phyloP scores from a whole-genome alignment of 345 rosid species.

The Kandelia obovata region DNA sequence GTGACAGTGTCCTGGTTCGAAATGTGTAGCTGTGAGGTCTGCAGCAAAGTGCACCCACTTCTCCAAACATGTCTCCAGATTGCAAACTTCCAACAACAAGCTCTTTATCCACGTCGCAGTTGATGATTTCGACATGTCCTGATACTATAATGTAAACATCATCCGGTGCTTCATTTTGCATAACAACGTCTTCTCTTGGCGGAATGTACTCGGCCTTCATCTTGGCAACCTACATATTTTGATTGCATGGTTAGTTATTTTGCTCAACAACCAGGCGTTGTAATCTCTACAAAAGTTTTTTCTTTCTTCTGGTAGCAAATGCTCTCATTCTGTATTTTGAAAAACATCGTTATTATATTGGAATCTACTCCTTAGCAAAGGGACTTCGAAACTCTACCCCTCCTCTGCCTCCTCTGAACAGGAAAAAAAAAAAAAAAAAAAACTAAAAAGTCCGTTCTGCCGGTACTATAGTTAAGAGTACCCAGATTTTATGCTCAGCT shows the following conservation, averaged over 20 bases:
- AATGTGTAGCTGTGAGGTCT: slow-evolving; percentile 65
- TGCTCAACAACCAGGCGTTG: too few species aligned
- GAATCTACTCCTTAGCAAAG: too few species aligned
- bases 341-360: too few species aligned
- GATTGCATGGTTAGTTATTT: neutral
- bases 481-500: too few species aligned
- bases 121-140: slow-evolving; percentile 71
- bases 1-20: slow-evolving; percentile 73
- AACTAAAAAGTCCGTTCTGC: too few species aligned
- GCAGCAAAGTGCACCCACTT: slow-evolving; percentile 76
- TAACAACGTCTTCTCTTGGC: slow-evolving; percentile 79
- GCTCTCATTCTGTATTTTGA: too few species aligned
- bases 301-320: too few species aligned
- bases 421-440: too few species aligned
- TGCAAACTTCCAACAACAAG: slow-evolving; percentile 49
- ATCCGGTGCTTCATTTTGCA: slow-evolving; percentile 82
- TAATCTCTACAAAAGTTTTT: too few species aligned
- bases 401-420: too few species aligned
- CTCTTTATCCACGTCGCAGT: slow-evolving; percentile 58
- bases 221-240: slow-evolving; percentile 50
- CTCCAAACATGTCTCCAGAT: slow-evolving; percentile 79
- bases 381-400: too few species aligned
- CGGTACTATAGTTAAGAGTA: too few species aligned
- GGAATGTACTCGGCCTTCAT: slow-evolving; percentile 94
- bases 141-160: slow-evolving; percentile 84